These are phyloP conservation scores for Colletotrichum tofieldiae DNA, from an alignment of 2,329 filamentous ascomycete genomes.

Conservation along the genomic window DNA sequence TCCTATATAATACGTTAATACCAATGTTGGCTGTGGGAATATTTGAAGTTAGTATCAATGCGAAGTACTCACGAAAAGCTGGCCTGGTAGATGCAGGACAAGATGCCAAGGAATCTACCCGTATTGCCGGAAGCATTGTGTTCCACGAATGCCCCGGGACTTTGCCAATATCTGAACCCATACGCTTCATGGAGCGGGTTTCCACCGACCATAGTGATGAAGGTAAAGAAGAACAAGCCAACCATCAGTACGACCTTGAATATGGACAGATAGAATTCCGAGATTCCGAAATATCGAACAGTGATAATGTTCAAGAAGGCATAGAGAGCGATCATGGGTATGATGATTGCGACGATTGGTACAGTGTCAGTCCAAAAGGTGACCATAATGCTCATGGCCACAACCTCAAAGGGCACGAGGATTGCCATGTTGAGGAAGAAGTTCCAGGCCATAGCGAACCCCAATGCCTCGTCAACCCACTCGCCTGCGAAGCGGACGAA, in stretches of 20 bases:
- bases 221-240: slow-evolving; percentile 73
- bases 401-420: slow-evolving; percentile 67
- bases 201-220: slow-evolving; percentile 76
- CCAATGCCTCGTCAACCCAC: slow-evolving; percentile 65
- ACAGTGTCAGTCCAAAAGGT: slow-evolving; percentile 55
- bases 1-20: slow-evolving; percentile 67
- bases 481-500: slow-evolving; percentile 66
- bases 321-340: slow-evolving; percentile 4
- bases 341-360: slow-evolving; percentile 43
- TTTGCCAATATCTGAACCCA: slow-evolving; percentile 79
- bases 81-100: background rate
- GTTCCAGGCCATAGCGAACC: slow-evolving; percentile 65
- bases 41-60: background rate
- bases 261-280: slow-evolving; percentile 78
- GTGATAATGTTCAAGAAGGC: slow-evolving; percentile 27
- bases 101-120: slow-evolving; percentile 67
- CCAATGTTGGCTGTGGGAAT: too few species aligned
- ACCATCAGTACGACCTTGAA: slow-evolving; percentile 75
- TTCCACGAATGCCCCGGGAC: slow-evolving; percentile 64
- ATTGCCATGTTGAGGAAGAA: slow-evolving; percentile 67
- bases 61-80: background rate
- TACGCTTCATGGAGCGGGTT: slow-evolving; percentile 70
- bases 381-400: slow-evolving; percentile 57
- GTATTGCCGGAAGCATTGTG: slow-evolving; percentile 64
- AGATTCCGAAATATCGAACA: slow-evolving; percentile 78